Evolutionary conservation across 345 rosid genomes (phyloP), one percentile per base, ranked within the genome.

Genomic region (Brassica rapa): DNA sequence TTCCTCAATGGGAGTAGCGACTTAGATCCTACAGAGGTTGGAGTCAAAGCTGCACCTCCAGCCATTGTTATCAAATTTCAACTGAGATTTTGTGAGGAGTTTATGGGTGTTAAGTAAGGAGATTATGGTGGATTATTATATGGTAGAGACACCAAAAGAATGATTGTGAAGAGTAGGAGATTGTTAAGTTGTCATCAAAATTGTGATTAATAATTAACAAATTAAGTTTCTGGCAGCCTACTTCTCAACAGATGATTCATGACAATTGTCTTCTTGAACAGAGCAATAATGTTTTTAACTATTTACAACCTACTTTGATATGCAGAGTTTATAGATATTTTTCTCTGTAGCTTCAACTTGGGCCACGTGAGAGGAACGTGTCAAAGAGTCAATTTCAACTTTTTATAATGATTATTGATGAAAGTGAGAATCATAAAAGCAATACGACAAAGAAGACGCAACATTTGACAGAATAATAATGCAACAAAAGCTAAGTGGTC

Each of bases 141-240:
- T 82, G 66, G 70, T 70, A 69, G 76, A 82, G 84, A 85, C 81
- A 62, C 84, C 78, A 85, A 91, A 88, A 84, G 96, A 85, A 87
- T 87, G 96, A 89, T 84, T 78, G 73, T 70, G 72, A 33, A 71
- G 83, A 76, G 88, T 90, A 92, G 98, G 91, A 89, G 92, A 84
- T 77, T 75, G 77, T 87, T 92, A 92, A 89, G 98, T 93, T 72
- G 76, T 78, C 43, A 88, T 86, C 91, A 85, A 87, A 79, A 77
- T 82, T 71, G 10, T 75, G 81, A 76, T 81, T 82, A 75, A 66
- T 68, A 72, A 6, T 77, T 75, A 35, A 74, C 69, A 70, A 63
- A 43, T 71, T 41, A 23, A 1, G 23, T 73, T 66, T 87, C 53
- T 37, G 81, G 72, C 84, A 80, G 86, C 96, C 91, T 82, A 91